Evolutionary conservation across 768 basidiomycete species (phyloP), one percentile per base, ranked within the genome.

Genomic region (Boletus speciosus): DNA sequence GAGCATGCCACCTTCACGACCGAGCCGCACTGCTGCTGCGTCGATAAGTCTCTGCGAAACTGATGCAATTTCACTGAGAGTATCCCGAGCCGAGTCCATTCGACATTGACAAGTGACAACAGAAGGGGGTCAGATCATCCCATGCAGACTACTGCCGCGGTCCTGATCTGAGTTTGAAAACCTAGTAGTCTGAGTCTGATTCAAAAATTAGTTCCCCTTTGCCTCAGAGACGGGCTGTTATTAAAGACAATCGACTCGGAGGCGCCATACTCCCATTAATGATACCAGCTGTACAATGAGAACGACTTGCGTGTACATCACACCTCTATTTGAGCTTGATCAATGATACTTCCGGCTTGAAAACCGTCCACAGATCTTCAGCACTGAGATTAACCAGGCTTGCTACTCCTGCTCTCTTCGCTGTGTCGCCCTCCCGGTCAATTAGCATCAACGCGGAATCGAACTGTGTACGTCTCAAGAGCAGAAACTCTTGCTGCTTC

Each of bases 381-480:
- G 6, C n/a, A n/a, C 29, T 6, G 8, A 50, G 4, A 25, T 50
- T 50, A 9, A 50, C 49, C 31, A 50, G 16, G 31, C 49, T 51
- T n/a, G 49, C 49, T 8, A 51, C 49, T 8, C 49, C 49, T 6
- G 2, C 49, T 19, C 32, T 47, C 42, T 9, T 47, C 5, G 32
- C 42, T 5, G 5, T 19, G 8, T 34, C 41, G 23, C 23, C 43
- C 5, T 47, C 42, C 7, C 32, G 29, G 23, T 51, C 49, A 14
- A 51, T 47, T 11, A 51, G 43, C 43, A 51, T 32, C 16, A 51
- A 14, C 6, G 49, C 49, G 5, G 49, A 47, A 47, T 51, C 49
- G 6, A 25, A 51, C 32, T 47, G 41, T 5, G 23, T 47, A 6
- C 42, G 32, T 36, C 49, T 51, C 49, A 47, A 35, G 32, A 51